These are phyloP conservation scores for Lecanosticta acicola DNA, from an alignment of 2,329 filamentous ascomycete species.

Conservation along the genomic window DNA sequence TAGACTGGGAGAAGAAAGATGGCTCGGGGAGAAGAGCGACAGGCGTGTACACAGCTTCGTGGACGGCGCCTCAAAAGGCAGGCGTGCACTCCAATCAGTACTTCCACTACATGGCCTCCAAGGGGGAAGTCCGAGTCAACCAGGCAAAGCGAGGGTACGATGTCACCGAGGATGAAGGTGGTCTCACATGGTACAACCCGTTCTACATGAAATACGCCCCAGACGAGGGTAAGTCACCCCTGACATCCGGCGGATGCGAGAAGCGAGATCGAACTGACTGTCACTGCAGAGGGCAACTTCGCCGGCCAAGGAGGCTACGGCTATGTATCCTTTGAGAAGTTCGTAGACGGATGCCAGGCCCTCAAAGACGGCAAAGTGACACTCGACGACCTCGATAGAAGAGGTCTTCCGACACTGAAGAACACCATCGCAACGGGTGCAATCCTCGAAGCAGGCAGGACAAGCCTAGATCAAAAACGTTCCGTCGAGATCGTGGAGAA, in stretches of 20 bases:
- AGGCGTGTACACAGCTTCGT: conserved; percentile 86
- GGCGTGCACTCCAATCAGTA: conserved; percentile 97
- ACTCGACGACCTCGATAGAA: conserved; percentile 69
- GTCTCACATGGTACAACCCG: conserved; percentile 81
- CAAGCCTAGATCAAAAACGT: conserved; percentile 76
- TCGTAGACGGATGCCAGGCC: conserved; percentile 76
- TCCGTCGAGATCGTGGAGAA: conserved; percentile 67
- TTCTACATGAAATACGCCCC: conserved; percentile 28
- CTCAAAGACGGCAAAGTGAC: conserved; percentile 69
- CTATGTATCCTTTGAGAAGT: conserved; percentile 93
- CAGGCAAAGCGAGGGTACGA: conserved; percentile 94
- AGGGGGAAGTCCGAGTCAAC: conserved; percentile 82
- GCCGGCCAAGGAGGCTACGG: conserved; percentile 86
- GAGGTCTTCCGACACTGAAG: conserved; percentile 74
- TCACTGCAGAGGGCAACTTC: conserved; percentile 91
- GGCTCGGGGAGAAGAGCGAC: conserved; percentile 65
- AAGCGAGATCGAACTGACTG: conserved; percentile 95
- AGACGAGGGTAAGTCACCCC: conserved; percentile 35
- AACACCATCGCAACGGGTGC: conserved; percentile 91
- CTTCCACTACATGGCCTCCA: conserved; percentile 85
- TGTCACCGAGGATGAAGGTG: conserved; percentile 72
- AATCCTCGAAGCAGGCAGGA: conserved; percentile 79
- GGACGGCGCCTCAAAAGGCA: conserved; percentile 87
- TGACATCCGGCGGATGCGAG: conserved; percentile 95
- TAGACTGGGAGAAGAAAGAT: conserved; percentile 74